Evolutionary conservation across 805 yeast genomes (phyloP), one percentile per base, ranked within the genome.

Genomic region (Wickerhamiella australiensis): DNA sequence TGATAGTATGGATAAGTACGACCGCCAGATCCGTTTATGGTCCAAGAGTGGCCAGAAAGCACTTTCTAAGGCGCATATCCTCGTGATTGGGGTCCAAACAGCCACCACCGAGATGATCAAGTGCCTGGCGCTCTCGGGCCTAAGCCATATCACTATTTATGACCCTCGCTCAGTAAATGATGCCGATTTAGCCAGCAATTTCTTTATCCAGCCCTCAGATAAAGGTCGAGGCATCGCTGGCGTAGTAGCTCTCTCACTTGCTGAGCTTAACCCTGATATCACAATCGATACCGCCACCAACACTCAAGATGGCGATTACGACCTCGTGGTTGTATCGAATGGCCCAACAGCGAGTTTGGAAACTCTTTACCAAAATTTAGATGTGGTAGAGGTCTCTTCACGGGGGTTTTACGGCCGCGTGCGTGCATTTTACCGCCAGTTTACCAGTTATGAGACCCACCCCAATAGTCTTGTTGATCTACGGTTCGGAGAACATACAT

Each of bases 11-110:
- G 23, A 55, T 15, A 21, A 52, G 38, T 87, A 85, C 61, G 96
- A 88, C 63, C 73, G 98, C 37, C 97, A 90, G 61, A 67, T 90
- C 52, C 74, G 96, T 35, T 66, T 90, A n/a, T 90, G 97, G 97
- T 86, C 84, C 1, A 58, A 73, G 0, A 63, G 72, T 8, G 98
- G 96, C 2, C 98, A 90, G 59, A 51, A 62, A 3, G 68, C 70
- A 5, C 68, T 90, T n/a, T 75, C 75, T 27, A 57, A 60, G 1
- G 69, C 88, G 0, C 78, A 74, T 49, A 70, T 87, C 3, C 75
- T 87, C 50, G 62, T 86, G 2, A 56, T 86, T 2, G 76, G 77
- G 43, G 78, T 78, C 5, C 69, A 77, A 1, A 58, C 79, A 0
- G 68, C 79, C 0, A 37, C 54, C 17, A 33, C 50, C 3, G 98